phyloP scores from a whole-genome alignment of 140 eudicot genomes.

The Anethum foeniculum region DNA sequence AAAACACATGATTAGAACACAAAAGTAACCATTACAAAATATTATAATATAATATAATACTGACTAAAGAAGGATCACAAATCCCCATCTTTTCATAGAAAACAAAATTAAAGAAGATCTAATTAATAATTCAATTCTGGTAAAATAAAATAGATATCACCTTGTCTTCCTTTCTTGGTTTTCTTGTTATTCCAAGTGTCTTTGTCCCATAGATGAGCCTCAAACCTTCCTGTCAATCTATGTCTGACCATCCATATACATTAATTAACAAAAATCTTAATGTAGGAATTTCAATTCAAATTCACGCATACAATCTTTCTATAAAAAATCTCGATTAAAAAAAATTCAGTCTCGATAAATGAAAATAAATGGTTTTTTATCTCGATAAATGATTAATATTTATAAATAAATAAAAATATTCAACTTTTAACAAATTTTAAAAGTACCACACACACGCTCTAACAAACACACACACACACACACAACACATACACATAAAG shows the following conservation, averaged over 20 bases:
- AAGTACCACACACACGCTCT: too few species aligned
- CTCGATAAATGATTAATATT: not conserved
- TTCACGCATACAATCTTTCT: not conserved
- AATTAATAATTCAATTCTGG: not conserved
- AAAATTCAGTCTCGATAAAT: too few species aligned
- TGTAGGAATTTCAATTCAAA: slow-evolving; percentile 16
- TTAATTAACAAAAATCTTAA: slow-evolving; percentile 8
- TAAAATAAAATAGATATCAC: slow-evolving; percentile 27
- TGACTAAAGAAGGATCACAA: slow-evolving; percentile 20
- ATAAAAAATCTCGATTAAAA: too few species aligned
- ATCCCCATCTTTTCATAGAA: slow-evolving; percentile 36
- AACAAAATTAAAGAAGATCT: not conserved
- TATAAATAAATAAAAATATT: not conserved
- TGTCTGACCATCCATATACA: slow-evolving; percentile 43
- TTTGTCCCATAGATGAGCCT: slow-evolving; percentile 97
- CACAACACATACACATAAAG: too few species aligned
- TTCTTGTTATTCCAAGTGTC: slow-evolving; percentile 71
- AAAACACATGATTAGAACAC: slow-evolving; percentile 42
- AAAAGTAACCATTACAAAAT: not conserved
- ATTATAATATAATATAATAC: slow-evolving; percentile 6
- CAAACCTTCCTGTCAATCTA: slow-evolving; percentile 87
- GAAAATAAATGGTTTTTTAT: too few species aligned
- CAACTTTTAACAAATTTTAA: too few species aligned
- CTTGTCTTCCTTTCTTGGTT: slow-evolving; percentile 86
- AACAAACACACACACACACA: too few species aligned